Base-by-base conservation (phyloP, 331 rosid genomes). In the Malus hybrid region DNA sequence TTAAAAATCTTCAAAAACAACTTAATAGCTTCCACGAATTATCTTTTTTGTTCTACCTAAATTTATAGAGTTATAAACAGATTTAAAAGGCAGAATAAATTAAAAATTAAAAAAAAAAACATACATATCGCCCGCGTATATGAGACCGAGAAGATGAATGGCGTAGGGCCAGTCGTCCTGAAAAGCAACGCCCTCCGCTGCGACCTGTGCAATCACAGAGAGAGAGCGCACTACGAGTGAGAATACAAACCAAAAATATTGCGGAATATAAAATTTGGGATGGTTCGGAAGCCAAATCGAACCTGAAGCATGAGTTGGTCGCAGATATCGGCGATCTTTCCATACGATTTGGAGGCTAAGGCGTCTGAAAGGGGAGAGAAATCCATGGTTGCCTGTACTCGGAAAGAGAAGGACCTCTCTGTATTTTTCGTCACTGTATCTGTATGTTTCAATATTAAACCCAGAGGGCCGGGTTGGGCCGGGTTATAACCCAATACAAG, bases 131-230 rank as follows among this genome's bases (percentile, higher is more conserved):
- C 90, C 86, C 39, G 85, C 86, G 76, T 88, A 95, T 80, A 88
- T 69, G 88, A 88, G 89, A 76, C 83, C 83, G 54, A 95, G 88
- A 54, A 95, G 89, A 84, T 95, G 99, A 89, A 88, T 81, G 48
- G 90, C 77, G 81, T 88, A 92, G 54, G 99, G 99, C 98, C 98
- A 95, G 14, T 90, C 89, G n/a, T 90, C 91, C 77, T 88, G 89
- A 67, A 80, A 95, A 73, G 87, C 63, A 81, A 89, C 69, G 69
- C 96, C 99, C 61, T 90, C 97, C 0, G 93, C 91, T 13, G 96
- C 93, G 78, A 86, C 97, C 99, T 93, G 88, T 74, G 75, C 36
- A 22, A 66, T 27, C 42, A 76, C 20, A 73, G 6, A 5, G 13
- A 56, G 27, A 33, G 13, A 31, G 34, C 24, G 24, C 24, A 24